Evolutionary conservation across 768 basidiomycete genomes (phyloP), one percentile per base, ranked within the genome.

Genomic region (Neoboletus subvelutipes): DNA sequence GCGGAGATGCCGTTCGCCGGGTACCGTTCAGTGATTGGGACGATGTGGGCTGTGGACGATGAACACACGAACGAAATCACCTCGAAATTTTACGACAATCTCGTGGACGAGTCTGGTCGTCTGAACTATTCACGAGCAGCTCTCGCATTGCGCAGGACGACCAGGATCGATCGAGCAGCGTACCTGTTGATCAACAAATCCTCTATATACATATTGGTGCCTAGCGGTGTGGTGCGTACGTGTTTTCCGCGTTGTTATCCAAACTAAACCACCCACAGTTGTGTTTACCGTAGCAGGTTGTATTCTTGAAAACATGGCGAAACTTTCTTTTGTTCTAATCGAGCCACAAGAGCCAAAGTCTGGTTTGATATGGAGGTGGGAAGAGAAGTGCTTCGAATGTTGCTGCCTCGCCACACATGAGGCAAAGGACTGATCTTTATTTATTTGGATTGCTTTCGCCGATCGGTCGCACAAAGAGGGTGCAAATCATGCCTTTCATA

Each of bases 321-420:
- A 39, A 10, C 10, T 11, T 10, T 3, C 1, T 31, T 31, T 31
- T n/a, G n/a, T 2, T 31, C 31, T 1, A 31, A 31, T 31, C 1
- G 15, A 37, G 37, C 18, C 5, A 5, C 12, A 10, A 45, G 28
- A 28, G 28, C 3, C 28, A 28, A 28, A 5, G 28, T n/a, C n/a
- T n/a, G n/a, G n/a, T n/a, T 28, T 28, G 28, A n/a, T n/a, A n/a
- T n/a, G 28, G 28, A 28, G 3, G 28, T 5, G 28, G 28, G 28
- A 28, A 3, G 5, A 28, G 28, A 90, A 6, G 92, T n/a, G 86
- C 71, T 93, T 91, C 76, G 93, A 94, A 55, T 29, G 4, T 29
- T 5, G 15, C 5, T 34, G 13, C 34, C 5, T 2, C 9, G 34
- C 13, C 5, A 15, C 13, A 33, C 12, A 12, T 33, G 13, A 34